Conservation (phyloP, 164 flowering plant species). For the grape (Vitis vinifera) region ASM3070453v1 NC_081812.1:12553501-12554000, state of each 20-base stretch:
- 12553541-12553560: constrained; percentile 95
- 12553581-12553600: constrained; percentile 73
- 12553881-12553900: neutral
- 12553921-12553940: neutral
- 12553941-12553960: neutral
- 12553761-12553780: neutral
- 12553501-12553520: constrained; percentile 36
- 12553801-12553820: neutral
- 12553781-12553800: neutral
- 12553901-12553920: neutral
- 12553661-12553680: too few species aligned
- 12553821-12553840: neutral
- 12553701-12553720: too few species aligned
- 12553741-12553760: too few species aligned
- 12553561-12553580: constrained; percentile 83
- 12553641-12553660: too few species aligned
- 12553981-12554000: too few species aligned
- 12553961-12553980: too few species aligned
- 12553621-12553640: too few species aligned
- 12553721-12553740: neutral
- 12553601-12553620: constrained; percentile 37
- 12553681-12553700: too few species aligned
- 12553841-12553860: too few species aligned
- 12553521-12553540: constrained; percentile 95
- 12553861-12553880: neutral